Evolutionary conservation across 2,329 filamentous ascomycete genomes (phyloP), one percentile per base, ranked within the genome.

Genomic region (Calonectria fujianensis): DNA sequence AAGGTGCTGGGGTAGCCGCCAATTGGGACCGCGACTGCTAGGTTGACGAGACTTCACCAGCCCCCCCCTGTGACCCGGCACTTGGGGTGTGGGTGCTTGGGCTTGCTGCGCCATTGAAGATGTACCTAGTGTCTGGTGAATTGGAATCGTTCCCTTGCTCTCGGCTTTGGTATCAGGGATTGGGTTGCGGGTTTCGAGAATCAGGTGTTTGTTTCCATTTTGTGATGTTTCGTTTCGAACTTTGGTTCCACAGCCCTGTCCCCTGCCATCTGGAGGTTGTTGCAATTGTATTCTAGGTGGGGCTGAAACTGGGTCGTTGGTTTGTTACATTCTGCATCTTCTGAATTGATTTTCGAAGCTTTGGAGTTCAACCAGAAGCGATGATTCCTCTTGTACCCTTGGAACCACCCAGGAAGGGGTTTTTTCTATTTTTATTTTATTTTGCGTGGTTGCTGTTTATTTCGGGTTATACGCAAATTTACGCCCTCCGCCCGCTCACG

Each of bases 11-110:
- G 63, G 29, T 39, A 50, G 48, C 74, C 64, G 52, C 78, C 76
- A 80, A 78, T 74, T 63, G 61, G 63, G 59, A 57, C 59, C 48
- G 27, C 54, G 18, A 41, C 16, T 57, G 67, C 63, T 74, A 61
- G 54, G 63, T 70, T 64, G 37, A 65, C 52, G 48, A 50, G 64
- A 73, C 69, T 70, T 77, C 73, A 74, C 73, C 78, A 37, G 50
- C 68, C 52, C 77, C 54, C 68, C 78, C 78, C 75, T 75, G 78
- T 63, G 73, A 45, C 66, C 77, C 78, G 78, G 78, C 76, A 80
- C 76, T 76, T 80, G 76, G 29, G 69, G 75, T 50, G 61, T 48
- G 65, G 74, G 66, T 72, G 64, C 31, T 68, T 74, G 76, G 68
- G 68, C 68, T 51, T 74, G 71, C 78, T 80, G 78, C 78, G 76